Conservation (phyloP, 1,284 basidiomycete species). For the Athelia sp. region DNA sequence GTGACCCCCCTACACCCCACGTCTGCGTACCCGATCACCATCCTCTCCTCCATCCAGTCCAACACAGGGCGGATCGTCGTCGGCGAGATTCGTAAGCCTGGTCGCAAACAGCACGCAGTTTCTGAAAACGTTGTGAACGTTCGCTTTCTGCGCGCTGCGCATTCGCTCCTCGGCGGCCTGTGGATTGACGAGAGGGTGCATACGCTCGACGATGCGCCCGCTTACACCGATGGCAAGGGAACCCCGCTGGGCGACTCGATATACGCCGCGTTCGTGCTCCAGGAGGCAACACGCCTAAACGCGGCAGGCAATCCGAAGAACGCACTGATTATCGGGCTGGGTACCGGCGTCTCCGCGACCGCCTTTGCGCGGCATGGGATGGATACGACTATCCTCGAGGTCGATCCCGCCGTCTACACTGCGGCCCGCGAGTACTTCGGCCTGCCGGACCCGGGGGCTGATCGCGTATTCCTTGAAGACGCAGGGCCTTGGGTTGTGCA, state of each 20-base stretch:
- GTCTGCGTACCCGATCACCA: constrained; percentile 38
- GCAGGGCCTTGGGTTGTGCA: constrained; percentile 61
- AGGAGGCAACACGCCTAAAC: constrained; percentile 74
- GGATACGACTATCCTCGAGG: constrained; percentile 73
- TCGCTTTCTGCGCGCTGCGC: constrained; percentile 81
- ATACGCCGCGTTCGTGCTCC: constrained; percentile 79
- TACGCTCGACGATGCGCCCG: constrained; percentile 33
- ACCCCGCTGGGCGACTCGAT: constrained; percentile 69
- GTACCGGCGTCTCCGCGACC: constrained; percentile 75
- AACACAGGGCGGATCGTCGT: constrained; percentile 78
- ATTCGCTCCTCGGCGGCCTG: constrained; percentile 84
- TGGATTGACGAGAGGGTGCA: constrained; percentile 63
- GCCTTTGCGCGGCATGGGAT: constrained; percentile 67
- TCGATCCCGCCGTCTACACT: constrained; percentile 84
- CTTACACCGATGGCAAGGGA: constrained; percentile 48
- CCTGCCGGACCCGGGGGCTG: constrained; percentile 54
- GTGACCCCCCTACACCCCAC: too few species aligned
- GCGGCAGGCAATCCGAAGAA: constrained; percentile 33
- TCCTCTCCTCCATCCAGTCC: constrained; percentile 68
- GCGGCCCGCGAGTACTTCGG: constrained; percentile 78
- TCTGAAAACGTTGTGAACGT: constrained; percentile 20
- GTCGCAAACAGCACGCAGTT: constrained; percentile 11
- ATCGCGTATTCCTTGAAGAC: constrained; percentile 67
- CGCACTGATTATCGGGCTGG: constrained; percentile 79
- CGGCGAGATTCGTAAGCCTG: constrained; percentile 56